Evolutionary conservation across 2,329 filamentous ascomycete species (phyloP).

Genomic region (Cadophora luteo-olivacea): DNA sequence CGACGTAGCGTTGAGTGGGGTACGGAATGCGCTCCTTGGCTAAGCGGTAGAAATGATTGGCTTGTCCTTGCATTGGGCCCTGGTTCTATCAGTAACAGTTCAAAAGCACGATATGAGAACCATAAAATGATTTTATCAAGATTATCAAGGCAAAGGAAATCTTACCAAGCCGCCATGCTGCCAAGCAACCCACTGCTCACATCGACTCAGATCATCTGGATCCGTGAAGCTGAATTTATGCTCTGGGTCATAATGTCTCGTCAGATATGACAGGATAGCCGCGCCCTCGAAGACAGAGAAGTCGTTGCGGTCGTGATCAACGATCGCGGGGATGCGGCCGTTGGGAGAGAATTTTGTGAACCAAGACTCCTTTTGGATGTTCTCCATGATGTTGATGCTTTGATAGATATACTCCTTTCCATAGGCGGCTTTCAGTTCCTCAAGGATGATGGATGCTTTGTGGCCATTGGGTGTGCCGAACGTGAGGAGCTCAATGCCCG

Average conservation of each 20-base stretch:
- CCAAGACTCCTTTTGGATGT: conserved; percentile 72
- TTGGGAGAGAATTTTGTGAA: conserved; percentile 68
- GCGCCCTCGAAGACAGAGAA: conserved; percentile 77
- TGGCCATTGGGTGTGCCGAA: conserved; percentile 60
- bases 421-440: conserved; percentile 71
- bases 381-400: conserved; percentile 63
- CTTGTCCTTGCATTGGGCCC: conserved; percentile 78
- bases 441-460: conserved; percentile 67
- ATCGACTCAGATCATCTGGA: conserved; percentile 50
- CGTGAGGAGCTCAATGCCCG: conserved; percentile 70
- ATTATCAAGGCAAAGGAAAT: not conserved
- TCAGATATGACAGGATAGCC: conserved; percentile 76
- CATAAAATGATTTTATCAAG: not conserved
- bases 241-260: conserved; percentile 73
- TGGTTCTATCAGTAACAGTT: conserved; percentile 39
- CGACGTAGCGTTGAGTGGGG: conserved; percentile 74
- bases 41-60: conserved; percentile 74
- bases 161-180: conserved; percentile 50
- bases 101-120: not conserved
- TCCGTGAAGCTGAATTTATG: conserved; percentile 69
- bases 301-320: conserved; percentile 67
- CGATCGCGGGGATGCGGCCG: conserved; percentile 68
- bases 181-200: conserved; percentile 70
- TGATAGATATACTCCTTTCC: conserved; percentile 66
- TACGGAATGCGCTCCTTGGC: conserved; percentile 74